phyloP scores from a whole-genome alignment of 2,329 filamentous ascomycete species.

The Claviceps pazoutovae region DNA sequence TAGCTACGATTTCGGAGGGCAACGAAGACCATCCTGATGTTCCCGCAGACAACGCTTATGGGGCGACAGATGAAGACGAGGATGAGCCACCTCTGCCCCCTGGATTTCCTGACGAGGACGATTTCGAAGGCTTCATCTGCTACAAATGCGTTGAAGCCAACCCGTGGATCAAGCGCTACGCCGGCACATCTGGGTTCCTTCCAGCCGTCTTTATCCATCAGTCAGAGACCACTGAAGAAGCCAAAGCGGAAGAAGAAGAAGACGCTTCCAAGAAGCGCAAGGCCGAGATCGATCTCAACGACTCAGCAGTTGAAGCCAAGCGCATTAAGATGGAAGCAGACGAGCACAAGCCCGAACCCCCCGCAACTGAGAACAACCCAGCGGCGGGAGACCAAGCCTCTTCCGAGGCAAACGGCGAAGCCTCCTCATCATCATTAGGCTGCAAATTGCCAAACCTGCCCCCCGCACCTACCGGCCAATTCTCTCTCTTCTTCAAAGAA shows the following conservation, averaged over 20 bases:
- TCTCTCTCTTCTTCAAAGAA: slow-evolving; percentile 72
- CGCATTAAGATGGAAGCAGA: slow-evolving; percentile 33
- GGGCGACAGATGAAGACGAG: slow-evolving; percentile 30
- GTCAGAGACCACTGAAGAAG: not conserved
- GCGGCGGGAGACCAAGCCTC: not conserved
- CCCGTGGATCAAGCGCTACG: slow-evolving; percentile 87
- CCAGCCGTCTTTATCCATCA: slow-evolving; percentile 45
- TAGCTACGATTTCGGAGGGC: slow-evolving; percentile 38
- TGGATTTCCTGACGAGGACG: slow-evolving; percentile 78
- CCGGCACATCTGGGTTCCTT: slow-evolving; percentile 66
- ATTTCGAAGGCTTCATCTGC: slow-evolving; percentile 82
- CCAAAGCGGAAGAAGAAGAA: not conserved
- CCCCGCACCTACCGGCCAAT: slow-evolving; percentile 36
- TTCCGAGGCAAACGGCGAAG: slow-evolving; percentile 3
- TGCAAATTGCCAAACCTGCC: slow-evolving; percentile 53
- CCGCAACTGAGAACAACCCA: not conserved
- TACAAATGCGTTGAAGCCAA: slow-evolving; percentile 83
- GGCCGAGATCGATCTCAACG: slow-evolving; percentile 36
- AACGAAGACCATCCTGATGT: slow-evolving; percentile 20
- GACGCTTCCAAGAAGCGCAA: slow-evolving; percentile 49
- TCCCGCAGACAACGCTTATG: slow-evolving; percentile 9
- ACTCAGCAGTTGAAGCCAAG: slow-evolving; percentile 28
- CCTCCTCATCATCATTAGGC: slow-evolving; percentile 7
- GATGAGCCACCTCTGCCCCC: slow-evolving; percentile 59
- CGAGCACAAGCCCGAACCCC: not conserved